Percentiles rank a stretch among this genome's conserved stretches.
Evolutionary conservation across 73 alveolate genomes (phyloP).

Genomic region (Stentor roeselii): DNA sequence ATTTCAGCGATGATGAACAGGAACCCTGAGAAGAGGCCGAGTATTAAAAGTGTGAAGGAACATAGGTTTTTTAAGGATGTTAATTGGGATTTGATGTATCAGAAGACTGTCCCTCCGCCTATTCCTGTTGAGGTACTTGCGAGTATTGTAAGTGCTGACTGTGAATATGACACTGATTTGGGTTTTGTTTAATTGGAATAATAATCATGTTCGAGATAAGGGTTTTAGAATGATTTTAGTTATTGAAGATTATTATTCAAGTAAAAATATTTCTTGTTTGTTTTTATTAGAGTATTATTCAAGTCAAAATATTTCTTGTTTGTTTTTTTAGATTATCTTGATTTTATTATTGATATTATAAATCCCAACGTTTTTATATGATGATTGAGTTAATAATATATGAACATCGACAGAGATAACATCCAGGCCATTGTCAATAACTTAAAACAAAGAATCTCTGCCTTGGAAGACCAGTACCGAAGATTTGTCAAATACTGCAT

Average conservation of each 20-base stretch:
- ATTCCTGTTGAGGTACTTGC: not conserved
- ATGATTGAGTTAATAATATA: no score
- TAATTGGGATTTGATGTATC: slow-evolving; percentile 63
- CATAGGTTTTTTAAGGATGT: slow-evolving; percentile 72
- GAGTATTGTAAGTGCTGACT: not conserved
- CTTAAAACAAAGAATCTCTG: not conserved
- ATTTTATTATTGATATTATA: no score
- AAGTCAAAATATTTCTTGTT: no score
- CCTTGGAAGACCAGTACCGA: not conserved
- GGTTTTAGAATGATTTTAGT: no score
- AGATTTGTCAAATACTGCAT: not conserved
- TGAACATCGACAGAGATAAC: not conserved
- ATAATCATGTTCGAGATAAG: no score
- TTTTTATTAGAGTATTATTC: no score
- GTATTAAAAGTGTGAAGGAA: slow-evolving; percentile 57
- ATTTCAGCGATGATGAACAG: slow-evolving; percentile 47
- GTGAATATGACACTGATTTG: not conserved
- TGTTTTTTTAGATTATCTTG: no score
- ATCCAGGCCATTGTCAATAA: not conserved
- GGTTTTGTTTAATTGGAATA: no score
- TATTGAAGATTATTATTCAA: no score
- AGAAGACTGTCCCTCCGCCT: slow-evolving; percentile 60
- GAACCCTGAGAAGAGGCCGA: slow-evolving; percentile 39
- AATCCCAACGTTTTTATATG: no score
- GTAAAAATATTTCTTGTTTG: no score